Conservation (phyloP, 495 filamentous ascomycete species). For the Amniculicola lignicola region DNA sequence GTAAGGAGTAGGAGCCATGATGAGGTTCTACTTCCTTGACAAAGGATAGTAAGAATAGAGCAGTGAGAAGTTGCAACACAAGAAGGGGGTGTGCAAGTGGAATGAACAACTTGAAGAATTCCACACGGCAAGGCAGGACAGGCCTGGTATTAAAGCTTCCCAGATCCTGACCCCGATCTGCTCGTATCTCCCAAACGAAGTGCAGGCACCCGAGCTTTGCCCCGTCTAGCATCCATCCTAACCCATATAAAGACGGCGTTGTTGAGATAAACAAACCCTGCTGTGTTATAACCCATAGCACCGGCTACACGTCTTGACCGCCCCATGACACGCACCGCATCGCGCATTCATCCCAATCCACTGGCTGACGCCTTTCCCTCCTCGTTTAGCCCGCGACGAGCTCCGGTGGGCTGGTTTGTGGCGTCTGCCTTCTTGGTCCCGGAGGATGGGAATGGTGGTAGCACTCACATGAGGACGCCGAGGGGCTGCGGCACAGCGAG, state of each 20-base stretch:
- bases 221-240: not conserved
- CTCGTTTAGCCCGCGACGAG: not conserved
- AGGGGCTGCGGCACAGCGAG: not conserved
- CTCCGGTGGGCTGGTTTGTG: conserved; percentile 24
- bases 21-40: conserved; percentile 2
- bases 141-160: conserved; percentile 18
- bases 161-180: conserved; percentile 12
- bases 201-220: conserved; percentile 21
- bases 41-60: not conserved
- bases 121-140: not conserved
- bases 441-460: not conserved
- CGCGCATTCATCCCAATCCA: conserved; percentile 5
- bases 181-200: conserved; percentile 11
- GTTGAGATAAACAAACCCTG: conserved; percentile 19
- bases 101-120: not conserved
- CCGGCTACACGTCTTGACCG: conserved; percentile 1
- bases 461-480: not conserved
- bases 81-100: conserved; percentile 2
- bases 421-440: conserved; percentile 1
- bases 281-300: conserved; percentile 17
- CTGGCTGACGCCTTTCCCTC: conserved; percentile 6
- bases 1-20: conserved; percentile 12
- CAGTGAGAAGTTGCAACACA: not conserved
- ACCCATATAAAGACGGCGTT: not conserved
- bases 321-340: too few species aligned